Percentiles rank a stretch among this genome's conserved stretches.
These are phyloP conservation scores for Limonium bicolor DNA, from an alignment of 148 eudicot genomes.

Conservation along the genomic window DNA sequence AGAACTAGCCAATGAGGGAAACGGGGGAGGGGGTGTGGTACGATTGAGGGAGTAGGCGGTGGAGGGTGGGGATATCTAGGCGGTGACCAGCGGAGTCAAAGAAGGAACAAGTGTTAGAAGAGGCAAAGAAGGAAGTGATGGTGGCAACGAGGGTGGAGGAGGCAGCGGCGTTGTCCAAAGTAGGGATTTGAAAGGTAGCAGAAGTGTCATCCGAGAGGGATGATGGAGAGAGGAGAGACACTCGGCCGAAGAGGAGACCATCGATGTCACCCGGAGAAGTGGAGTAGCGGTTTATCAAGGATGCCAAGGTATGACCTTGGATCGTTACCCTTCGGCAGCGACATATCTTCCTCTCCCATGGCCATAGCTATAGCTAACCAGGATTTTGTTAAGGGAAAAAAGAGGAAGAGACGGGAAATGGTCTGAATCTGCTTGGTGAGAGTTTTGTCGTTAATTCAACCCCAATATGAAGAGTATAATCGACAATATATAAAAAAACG, in stretches of 20 bases:
- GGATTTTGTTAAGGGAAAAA: too few species aligned
- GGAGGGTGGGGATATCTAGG: slow-evolving; percentile 15
- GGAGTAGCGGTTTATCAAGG: slow-evolving; percentile 50
- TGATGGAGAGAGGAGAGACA: slow-evolving; percentile 28
- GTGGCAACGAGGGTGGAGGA: slow-evolving; percentile 23
- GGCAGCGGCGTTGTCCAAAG: slow-evolving; percentile 6
- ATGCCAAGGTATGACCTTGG: slow-evolving; percentile 63
- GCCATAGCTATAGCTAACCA: too few species aligned
- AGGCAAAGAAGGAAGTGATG: slow-evolving; percentile 25
- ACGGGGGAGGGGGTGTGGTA: slow-evolving; percentile 8
- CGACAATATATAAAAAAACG: too few species aligned
- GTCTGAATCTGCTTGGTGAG: too few species aligned
- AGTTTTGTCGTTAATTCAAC: too few species aligned
- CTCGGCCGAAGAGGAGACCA: slow-evolving; percentile 70
- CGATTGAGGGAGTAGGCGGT: slow-evolving; percentile 11
- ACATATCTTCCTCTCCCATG: slow-evolving; percentile 45
- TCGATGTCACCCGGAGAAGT: slow-evolving; percentile 36
- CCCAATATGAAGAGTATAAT: too few species aligned
- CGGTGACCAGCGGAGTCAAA: slow-evolving; percentile 17
- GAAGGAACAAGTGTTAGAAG: slow-evolving; percentile 26
- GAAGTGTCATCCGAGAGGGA: slow-evolving; percentile 17
- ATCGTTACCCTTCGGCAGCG: slow-evolving; percentile 43
- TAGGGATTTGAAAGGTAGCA: too few species aligned
- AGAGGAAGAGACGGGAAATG: too few species aligned
- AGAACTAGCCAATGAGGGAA: slow-evolving; percentile 55